A percentile compares a stretch with the other conserved stretches of the same genome.
Conservation (phyloP, 2,329 filamentous ascomycete species). For the Monilinia aucupariae region DNA sequence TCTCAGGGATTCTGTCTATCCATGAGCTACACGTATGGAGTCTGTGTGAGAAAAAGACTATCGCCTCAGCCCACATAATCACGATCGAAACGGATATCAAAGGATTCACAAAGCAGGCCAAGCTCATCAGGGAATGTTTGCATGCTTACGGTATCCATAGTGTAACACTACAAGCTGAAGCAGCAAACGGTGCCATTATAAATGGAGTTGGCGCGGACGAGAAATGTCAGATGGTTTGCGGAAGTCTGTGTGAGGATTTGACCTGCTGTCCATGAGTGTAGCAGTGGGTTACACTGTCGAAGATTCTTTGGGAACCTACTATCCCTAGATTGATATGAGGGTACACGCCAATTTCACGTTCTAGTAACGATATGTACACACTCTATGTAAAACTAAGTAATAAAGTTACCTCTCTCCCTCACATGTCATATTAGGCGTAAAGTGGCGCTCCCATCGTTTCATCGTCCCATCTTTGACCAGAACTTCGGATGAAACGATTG, state of each 20-base stretch:
- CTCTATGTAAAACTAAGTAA: slow-evolving; percentile 4
- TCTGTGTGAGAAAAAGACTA: slow-evolving; percentile 62
- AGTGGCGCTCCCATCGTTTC: not conserved
- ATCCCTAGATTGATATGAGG: slow-evolving; percentile 1
- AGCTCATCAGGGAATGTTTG: slow-evolving; percentile 61
- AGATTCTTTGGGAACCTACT: not conserved
- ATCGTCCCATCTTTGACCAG: slow-evolving; percentile 9
- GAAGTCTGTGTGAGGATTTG: slow-evolving; percentile 24
- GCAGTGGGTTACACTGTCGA: not conserved
- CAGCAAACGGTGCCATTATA: slow-evolving; percentile 27
- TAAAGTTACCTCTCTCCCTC: slow-evolving; percentile 1
- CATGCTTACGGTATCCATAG: slow-evolving; percentile 71
- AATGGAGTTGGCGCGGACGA: slow-evolving; percentile 11
- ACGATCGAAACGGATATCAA: slow-evolving; percentile 52
- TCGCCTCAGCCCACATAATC: slow-evolving; percentile 65
- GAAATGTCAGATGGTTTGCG: slow-evolving; percentile 25
- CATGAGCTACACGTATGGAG: slow-evolving; percentile 73
- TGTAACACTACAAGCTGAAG: slow-evolving; percentile 64
- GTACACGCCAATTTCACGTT: not conserved
- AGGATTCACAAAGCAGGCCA: slow-evolving; percentile 55
- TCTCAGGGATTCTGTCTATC: slow-evolving; percentile 60
- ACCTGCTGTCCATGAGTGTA: slow-evolving; percentile 34
- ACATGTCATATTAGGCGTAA: not conserved
- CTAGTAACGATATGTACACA: slow-evolving; percentile 7
- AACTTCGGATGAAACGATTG: slow-evolving; percentile 10